phyloP scores from a whole-genome alignment of 305 asterid genomes.

The Ruellia speciosa region DNA sequence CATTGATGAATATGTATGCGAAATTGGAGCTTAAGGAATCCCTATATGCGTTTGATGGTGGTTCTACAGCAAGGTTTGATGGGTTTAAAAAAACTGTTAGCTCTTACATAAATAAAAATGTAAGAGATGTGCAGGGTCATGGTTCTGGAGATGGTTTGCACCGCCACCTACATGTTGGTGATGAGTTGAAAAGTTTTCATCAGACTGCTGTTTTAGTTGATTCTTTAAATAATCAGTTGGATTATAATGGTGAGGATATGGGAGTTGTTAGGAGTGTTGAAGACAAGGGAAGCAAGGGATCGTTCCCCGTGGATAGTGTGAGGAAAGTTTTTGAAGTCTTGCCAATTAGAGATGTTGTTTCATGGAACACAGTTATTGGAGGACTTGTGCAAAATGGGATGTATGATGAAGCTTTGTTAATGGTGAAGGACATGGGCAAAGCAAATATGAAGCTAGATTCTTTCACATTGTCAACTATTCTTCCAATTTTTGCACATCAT shows the following conservation, averaged over 20 bases:
- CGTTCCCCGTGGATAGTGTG: conserved; percentile 48
- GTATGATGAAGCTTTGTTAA: conserved; percentile 47
- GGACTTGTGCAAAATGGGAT: conserved; percentile 49
- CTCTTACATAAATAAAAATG: conserved; percentile 2
- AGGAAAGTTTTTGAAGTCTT: conserved; percentile 62
- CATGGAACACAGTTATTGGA: conserved; percentile 82
- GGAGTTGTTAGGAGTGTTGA: conserved; percentile 9
- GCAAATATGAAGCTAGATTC: conserved; percentile 58
- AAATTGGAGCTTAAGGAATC: conserved; percentile 42
- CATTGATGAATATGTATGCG: conserved; percentile 76
- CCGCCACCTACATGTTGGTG: too few relatives aligned
- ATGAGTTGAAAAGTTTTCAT: too few relatives aligned
- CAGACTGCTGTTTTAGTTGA: too few relatives aligned
- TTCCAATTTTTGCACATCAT: conserved; percentile 49
- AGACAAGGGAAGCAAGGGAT: too few relatives aligned
- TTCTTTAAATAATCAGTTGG: conserved; percentile 18
- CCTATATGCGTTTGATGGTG: conserved; percentile 34
- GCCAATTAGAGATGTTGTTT: conserved; percentile 67
- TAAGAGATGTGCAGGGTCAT: too few relatives aligned
- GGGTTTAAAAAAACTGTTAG: not conserved
- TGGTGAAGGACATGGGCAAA: conserved; percentile 57
- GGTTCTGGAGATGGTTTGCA: too few relatives aligned
- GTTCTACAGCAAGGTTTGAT: conserved; percentile 19
- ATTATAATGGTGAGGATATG: conserved; percentile 13
- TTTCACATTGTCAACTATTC: conserved; percentile 64